Evolutionary conservation across 371 early-diverging fungal genomes (phyloP).

Genomic region (Syncephalastrum contaminatum): DNA sequence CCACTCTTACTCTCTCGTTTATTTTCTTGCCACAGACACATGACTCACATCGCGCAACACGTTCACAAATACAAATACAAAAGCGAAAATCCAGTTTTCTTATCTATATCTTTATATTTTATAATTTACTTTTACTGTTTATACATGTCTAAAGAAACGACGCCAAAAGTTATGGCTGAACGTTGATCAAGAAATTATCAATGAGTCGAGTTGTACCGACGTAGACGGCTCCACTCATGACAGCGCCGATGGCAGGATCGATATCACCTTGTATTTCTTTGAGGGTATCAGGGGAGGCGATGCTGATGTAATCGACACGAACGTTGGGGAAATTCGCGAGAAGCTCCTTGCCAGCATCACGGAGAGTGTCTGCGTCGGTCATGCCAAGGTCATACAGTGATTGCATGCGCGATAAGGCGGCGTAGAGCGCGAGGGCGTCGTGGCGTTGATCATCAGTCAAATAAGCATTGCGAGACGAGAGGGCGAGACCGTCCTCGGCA

Average conservation of each 20-base stretch:
- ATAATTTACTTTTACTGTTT: too few species aligned
- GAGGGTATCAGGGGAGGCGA: slow-evolving; percentile 74
- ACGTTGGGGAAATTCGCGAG: slow-evolving; percentile 15
- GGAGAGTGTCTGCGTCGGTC: slow-evolving; percentile 34
- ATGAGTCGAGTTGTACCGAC: slow-evolving; percentile 92
- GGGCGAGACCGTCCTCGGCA: slow-evolving; percentile 86
- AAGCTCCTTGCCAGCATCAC: too few species aligned
- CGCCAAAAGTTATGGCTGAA: slow-evolving; percentile 4
- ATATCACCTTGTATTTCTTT: slow-evolving; percentile 24
- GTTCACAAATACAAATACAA: neutral
- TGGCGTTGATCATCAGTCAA: slow-evolving; percentile 70
- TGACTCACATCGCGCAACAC: neutral
- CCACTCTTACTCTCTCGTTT: slow-evolving; percentile 4
- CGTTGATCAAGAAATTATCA: slow-evolving; percentile 82
- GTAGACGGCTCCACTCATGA: slow-evolving; percentile 87
- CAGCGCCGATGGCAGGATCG: slow-evolving; percentile 60
- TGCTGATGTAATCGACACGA: slow-evolving; percentile 81
- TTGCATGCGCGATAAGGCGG: slow-evolving; percentile 63
- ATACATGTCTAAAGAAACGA: too few species aligned
- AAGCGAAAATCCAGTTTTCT: neutral
- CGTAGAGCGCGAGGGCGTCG: slow-evolving; percentile 77
- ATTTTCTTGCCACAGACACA: slow-evolving; percentile 5
- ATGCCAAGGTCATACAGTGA: slow-evolving; percentile 49
- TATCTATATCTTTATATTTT: too few species aligned
- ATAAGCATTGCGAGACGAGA: slow-evolving; percentile 90